Evolutionary conservation across 345 rosid species (phyloP), one percentile per base, ranked within the genome.

Genomic region (Brassica rapa): DNA sequence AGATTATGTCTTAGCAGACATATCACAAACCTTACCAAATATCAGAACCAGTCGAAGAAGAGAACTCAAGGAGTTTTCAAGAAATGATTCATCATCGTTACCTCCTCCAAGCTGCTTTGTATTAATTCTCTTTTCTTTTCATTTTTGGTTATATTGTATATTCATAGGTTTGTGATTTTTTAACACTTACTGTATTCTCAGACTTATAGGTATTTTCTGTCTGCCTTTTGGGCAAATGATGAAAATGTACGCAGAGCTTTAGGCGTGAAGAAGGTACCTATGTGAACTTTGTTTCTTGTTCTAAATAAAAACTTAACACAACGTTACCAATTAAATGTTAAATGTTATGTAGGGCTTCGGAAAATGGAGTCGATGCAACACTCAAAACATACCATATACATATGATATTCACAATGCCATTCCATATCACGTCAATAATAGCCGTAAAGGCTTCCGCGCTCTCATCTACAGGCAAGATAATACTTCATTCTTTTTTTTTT

Each of bases 161-260:
- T 77, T 39, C 9, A 37, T 33, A 5, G 2, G 12, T 67, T 59
- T 66, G 10, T 32, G 32, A 43, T 27, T 15, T 57, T 60, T 57
- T 60, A 60, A 61, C 69, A 43, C 62, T 32, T 46, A 0, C 43
- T 9, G 11, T 8, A 3, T 67, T 73, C 19, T 35, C 74, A 79
- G 78, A 73, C 78, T 1, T 79, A 79, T 37, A 73, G 23, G 70
- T 80, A 75, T 9, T 80, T 74, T 41, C 63, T 80, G 19, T 80
- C 83, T 43, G 57, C 72, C 21, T 75, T 80, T 68, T 80, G 83
- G 83, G 83, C 80, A 39, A 80, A 80, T 68, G 76, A 80, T 70
- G 76, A 70, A 75, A 74, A 75, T 63, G 83, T 80, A 56, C 83
- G 83, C 29, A 75, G 51, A 70, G 83, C 83, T 39, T 56, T 80